Conservation (phyloP, 352 stramenopile species). For the Thraustotheca clavata region DNA sequence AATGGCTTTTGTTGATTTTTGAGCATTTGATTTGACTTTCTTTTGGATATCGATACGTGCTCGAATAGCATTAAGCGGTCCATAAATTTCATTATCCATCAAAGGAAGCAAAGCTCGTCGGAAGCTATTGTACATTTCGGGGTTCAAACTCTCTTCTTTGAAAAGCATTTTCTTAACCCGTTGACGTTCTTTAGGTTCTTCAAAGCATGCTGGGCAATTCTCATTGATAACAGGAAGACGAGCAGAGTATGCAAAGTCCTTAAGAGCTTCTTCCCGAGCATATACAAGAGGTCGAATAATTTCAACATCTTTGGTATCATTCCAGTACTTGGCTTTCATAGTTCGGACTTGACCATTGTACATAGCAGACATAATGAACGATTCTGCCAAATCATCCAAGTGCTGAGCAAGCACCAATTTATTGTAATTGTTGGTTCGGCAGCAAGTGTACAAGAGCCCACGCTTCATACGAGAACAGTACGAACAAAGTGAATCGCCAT, state of each 20-base stretch:
- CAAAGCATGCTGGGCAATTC: slow-evolving; percentile 98
- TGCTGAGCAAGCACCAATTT: slow-evolving; percentile 93
- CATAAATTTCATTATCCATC: slow-evolving; percentile 74
- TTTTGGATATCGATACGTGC: slow-evolving; percentile 32
- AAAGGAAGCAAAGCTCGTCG: slow-evolving; percentile 57
- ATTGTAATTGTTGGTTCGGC: slow-evolving; percentile 91
- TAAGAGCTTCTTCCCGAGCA: slow-evolving; percentile 90
- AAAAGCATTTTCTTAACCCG: slow-evolving; percentile 97
- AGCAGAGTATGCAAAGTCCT: slow-evolving; percentile 69
- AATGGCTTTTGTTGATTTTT: neutral
- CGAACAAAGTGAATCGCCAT: slow-evolving; percentile 90
- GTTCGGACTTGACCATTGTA: slow-evolving; percentile 97
- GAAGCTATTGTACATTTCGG: slow-evolving; percentile 75
- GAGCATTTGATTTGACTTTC: slow-evolving; percentile 7
- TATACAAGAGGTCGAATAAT: slow-evolving; percentile 96
- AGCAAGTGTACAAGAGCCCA: slow-evolving; percentile 95
- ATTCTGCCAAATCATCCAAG: slow-evolving; percentile 96
- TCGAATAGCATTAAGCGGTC: slow-evolving; percentile 42
- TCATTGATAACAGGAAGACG: slow-evolving; percentile 97
- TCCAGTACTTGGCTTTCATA: slow-evolving; percentile 99
- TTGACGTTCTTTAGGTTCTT: slow-evolving; percentile 95
- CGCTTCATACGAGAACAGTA: slow-evolving; percentile 98
- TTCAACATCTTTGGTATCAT: slow-evolving; percentile 89
- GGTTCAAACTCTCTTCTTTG: slow-evolving; percentile 91
- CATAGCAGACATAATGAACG: slow-evolving; percentile 97